Conservation (phyloP, 495 filamentous ascomycete species). For the Chaetomidium leptoderma region DNA sequence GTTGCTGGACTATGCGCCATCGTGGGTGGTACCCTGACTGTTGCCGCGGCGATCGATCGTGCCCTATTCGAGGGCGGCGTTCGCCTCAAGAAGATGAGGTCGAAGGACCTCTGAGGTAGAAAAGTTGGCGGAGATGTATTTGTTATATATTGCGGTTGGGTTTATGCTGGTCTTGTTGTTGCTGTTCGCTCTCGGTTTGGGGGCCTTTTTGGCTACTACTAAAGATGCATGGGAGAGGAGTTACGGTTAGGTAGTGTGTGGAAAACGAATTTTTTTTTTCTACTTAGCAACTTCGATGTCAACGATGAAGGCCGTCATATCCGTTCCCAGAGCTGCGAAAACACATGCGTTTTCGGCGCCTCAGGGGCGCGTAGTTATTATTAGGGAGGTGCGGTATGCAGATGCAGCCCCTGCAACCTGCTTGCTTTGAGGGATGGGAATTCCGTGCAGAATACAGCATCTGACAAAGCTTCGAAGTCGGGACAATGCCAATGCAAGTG, state of each 20-base stretch:
- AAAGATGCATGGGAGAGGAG: conserved; percentile 13
- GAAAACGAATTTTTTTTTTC: no score
- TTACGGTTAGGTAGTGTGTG: conserved; percentile 6
- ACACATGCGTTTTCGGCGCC: no score
- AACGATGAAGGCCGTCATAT: no score
- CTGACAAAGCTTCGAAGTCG: no score
- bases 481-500: no score
- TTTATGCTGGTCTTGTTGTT: neutral
- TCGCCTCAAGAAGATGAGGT: conserved; percentile 80
- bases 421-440: no score
- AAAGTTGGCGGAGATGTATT: neutral
- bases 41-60: conserved; percentile 89
- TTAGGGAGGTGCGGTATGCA: no score
- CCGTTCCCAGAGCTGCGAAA: no score
- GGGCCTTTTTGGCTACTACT: conserved; percentile 7
- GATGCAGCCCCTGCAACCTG: no score
- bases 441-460: no score
- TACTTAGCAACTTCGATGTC: no score
- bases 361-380: no score
- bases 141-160: conserved; percentile 10
- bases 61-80: conserved; percentile 84
- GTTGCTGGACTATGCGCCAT: conserved; percentile 90
- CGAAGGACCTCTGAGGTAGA: conserved; percentile 43
- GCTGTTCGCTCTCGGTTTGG: neutral
- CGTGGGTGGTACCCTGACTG: conserved; percentile 90